Evolutionary conservation across 1,284 basidiomycete genomes (phyloP), one percentile per base, ranked within the genome.

Genomic region (Microbotryum lychnidis-dioicae): DNA sequence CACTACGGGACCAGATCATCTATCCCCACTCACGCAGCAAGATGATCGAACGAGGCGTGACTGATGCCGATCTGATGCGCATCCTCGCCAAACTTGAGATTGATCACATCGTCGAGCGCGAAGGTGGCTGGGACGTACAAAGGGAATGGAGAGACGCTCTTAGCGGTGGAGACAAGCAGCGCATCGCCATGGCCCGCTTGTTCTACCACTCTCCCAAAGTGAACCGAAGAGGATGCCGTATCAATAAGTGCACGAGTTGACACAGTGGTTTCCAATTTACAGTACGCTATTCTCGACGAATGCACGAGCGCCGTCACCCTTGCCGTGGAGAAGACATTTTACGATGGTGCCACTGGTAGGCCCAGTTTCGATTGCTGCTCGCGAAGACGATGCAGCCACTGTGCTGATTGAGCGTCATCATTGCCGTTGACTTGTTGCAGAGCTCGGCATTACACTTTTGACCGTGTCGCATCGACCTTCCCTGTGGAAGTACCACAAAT

Each of bases 261-360:
- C n/a, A 8, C 7, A 4, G 6, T 46, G 18, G 33, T 23, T 23
- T 9, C 27, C 8, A 18, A 14, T n/a, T 5, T 14, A 3, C 61
- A 92, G 89, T 97, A 94, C 71, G 94, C 93, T 6, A 92, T 98
- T 58, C 80, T 97, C 50, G 94, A 97, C 73, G 94, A 98, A 75
- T 94, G 92, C 66, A 97, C 94, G 1, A 89, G 87, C 14, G 85
- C 94, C 0, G 92, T 98, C 14, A 93, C 93, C 6, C 82, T 88
- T 20, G 91, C 94, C 61, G 86, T 96, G 74, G 94, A 97, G 76
- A 89, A 66, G 55, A 58, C 54, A 0, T 64, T 67, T 50, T 98
- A 97, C 84, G 89, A 93, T 73, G 84, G 91, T 72, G 94, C 93
- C 1, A 91, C 89, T 0, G 73, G 75, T 75, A 46, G 60, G 76